Conservation (phyloP, 768 basidiomycete species). For the Pulveroboletus sp. region DNA sequence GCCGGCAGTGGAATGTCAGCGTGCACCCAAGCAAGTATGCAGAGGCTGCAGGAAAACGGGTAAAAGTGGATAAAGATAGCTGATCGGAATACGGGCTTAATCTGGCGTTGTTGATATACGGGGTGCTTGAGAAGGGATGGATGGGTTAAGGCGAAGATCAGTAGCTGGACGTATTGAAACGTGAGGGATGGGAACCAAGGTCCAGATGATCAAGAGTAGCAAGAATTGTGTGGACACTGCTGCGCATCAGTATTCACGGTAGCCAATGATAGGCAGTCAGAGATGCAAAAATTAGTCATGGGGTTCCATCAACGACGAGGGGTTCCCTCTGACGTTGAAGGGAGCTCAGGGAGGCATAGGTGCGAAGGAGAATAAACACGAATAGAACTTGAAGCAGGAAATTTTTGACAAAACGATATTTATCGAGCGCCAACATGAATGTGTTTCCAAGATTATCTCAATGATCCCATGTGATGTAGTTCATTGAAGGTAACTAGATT, state of each 20-base stretch:
- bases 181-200: not conserved
- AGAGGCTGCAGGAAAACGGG: constrained; percentile 22
- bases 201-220: not conserved
- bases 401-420: constrained; percentile 5
- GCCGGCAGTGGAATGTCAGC: constrained; percentile 4
- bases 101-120: constrained; percentile 4
- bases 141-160: not conserved
- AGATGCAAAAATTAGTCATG: not conserved
- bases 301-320: not conserved
- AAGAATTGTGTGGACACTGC: no score
- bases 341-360: not conserved
- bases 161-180: not conserved
- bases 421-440: constrained; percentile 2
- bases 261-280: not conserved
- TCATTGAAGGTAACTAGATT: not conserved
- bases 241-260: not conserved
- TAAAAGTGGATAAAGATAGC: constrained; percentile 17
- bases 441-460: constrained; percentile 15
- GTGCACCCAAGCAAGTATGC: not conserved
- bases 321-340: not conserved
- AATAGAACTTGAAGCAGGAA: constrained; percentile 13
- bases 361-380: constrained; percentile 1
- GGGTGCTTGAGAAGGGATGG: constrained; percentile 3
- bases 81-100: constrained; percentile 2
- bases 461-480: not conserved